phyloP scores from a whole-genome alignment of 805 yeast genomes.

The Kregervanrija pseudodelftensis region DNA sequence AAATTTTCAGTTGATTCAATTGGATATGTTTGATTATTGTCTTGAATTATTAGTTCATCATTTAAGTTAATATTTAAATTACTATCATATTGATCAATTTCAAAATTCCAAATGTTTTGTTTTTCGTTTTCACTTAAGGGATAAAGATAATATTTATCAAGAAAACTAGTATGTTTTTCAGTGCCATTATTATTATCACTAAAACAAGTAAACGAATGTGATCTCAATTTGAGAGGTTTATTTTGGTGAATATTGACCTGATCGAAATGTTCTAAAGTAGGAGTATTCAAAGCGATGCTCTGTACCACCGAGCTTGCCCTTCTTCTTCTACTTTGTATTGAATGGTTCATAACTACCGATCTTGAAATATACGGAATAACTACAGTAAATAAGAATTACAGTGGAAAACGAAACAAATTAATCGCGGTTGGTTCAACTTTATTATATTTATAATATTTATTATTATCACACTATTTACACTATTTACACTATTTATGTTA shows the following conservation, averaged over 20 bases:
- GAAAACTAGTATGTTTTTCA: neutral
- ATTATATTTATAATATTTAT: no score
- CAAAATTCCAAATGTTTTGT: constrained; percentile 27
- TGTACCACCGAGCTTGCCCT: constrained; percentile 60
- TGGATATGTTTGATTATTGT: constrained; percentile 26
- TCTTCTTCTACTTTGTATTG: constrained; percentile 22
- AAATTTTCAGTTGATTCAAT: constrained; percentile 22
- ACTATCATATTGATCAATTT: constrained; percentile 34
- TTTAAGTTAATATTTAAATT: constrained; percentile 33
- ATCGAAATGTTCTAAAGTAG: constrained; percentile 26
- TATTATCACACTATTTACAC: no score
- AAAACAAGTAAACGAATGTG: constrained; percentile 8
- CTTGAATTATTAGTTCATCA: constrained; percentile 34
- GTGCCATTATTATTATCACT: neutral
- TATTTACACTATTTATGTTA: no score
- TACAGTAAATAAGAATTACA: no score
- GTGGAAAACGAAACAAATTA: no score
- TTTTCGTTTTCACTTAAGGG: constrained; percentile 36
- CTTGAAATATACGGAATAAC: no score
- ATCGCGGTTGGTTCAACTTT: no score
- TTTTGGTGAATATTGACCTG: neutral
- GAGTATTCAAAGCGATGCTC: constrained; percentile 48
- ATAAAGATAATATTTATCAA: constrained; percentile 10
- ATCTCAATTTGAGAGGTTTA: constrained; percentile 4
- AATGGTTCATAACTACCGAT: no score